Percentiles rank a stretch among this genome's conserved stretches.
Conservation (phyloP, 371 early-diverging fungal genomes). For the Sporodiniella umbellata region DNA sequence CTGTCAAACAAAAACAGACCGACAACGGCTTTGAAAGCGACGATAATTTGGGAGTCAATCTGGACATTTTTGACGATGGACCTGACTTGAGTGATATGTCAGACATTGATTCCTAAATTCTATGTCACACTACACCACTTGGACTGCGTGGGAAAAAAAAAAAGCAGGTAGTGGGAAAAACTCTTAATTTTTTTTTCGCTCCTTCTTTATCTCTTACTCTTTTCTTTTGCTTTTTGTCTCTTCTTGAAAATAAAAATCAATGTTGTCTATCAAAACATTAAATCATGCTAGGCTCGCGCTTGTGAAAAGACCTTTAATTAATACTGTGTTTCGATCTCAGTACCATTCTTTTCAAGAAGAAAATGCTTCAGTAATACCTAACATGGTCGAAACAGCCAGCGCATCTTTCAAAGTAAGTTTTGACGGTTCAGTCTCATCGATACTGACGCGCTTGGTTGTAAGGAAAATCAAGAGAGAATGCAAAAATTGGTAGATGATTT, state of each 20-base stretch:
- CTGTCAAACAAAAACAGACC: neutral
- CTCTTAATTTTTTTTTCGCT: neutral
- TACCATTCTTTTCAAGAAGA: conserved; percentile 45
- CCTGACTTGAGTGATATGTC: conserved; percentile 51
- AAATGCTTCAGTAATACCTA: conserved; percentile 39
- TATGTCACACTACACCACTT: neutral
- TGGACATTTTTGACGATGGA: conserved; percentile 49
- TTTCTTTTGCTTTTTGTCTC: neutral
- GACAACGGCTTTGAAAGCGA: conserved; percentile 22
- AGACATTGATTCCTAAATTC: conserved; percentile 23
- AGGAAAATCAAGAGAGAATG: conserved; percentile 86
- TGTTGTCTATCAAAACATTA: conserved; percentile 12
- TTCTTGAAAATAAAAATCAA: neutral
- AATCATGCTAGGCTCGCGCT: conserved; percentile 2
- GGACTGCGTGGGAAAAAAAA: conserved; percentile 19
- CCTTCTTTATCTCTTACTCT: neutral
- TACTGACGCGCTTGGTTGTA: too few species aligned
- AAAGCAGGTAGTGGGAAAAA: neutral
- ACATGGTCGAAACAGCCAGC: conserved; percentile 70
- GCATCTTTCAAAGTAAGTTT: conserved; percentile 77
- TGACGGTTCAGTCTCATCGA: too few species aligned
- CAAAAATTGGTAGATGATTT: conserved; percentile 73
- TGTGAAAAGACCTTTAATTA: neutral
- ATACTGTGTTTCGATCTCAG: conserved; percentile 2
- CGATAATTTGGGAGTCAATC: conserved; percentile 27